Evolutionary conservation across 352 stramenopile genomes (phyloP).

Genomic region (Phytophthora kernoviae): DNA sequence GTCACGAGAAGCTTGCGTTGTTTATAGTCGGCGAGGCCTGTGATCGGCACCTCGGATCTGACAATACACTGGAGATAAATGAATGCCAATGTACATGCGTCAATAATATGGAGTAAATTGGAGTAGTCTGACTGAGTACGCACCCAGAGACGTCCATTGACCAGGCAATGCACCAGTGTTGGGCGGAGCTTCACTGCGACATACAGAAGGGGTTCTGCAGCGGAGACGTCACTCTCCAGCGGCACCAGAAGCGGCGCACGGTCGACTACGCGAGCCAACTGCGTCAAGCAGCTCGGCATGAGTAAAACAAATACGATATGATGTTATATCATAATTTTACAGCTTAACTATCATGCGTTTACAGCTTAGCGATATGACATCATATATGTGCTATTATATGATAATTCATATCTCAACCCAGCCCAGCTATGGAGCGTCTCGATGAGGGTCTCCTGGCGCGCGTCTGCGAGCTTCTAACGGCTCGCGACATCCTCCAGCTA

Average conservation of each 20-base stretch:
- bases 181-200: slow-evolving; percentile 53
- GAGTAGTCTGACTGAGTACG: not conserved
- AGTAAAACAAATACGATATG: no score
- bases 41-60: slow-evolving; percentile 43
- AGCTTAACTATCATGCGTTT: no score
- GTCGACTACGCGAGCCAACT: slow-evolving; percentile 51
- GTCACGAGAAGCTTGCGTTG: slow-evolving; percentile 39
- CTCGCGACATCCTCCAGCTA: slow-evolving; percentile 58
- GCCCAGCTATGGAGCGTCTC: slow-evolving; percentile 62
- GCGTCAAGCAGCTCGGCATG: slow-evolving; percentile 5
- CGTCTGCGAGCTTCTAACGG: slow-evolving; percentile 68
- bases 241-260: slow-evolving; percentile 32
- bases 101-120: not conserved
- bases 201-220: not conserved
- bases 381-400: not conserved
- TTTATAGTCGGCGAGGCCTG: slow-evolving; percentile 27
- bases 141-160: slow-evolving; percentile 48
- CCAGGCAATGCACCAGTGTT: slow-evolving; percentile 52
- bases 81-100: not conserved
- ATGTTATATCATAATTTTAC: no score
- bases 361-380: no score
- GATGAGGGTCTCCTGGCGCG: slow-evolving; percentile 55
- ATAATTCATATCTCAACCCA: not conserved
- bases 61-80: slow-evolving; percentile 45
- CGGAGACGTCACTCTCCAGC: not conserved